phyloP scores from a whole-genome alignment of 192 early-diverging fungal species.

The Gonapodya sp. region DNA sequence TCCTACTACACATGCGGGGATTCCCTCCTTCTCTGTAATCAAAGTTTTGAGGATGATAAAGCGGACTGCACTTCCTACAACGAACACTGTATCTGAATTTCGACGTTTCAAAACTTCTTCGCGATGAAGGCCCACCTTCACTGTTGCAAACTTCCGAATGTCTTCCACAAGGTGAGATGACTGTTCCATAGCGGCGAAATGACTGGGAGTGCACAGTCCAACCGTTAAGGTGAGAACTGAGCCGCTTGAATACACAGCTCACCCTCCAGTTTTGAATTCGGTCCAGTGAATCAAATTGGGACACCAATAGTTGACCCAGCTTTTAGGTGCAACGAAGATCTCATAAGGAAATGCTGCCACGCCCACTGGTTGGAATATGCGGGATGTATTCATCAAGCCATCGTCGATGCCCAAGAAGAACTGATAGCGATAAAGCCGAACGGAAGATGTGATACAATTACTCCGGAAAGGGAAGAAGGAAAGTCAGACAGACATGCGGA shows the following conservation, averaged over 20 bases:
- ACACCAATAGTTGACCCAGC: conserved; percentile 20
- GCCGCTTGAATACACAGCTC: not conserved
- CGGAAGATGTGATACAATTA: conserved; percentile 45
- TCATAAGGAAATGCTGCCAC: conserved; percentile 40
- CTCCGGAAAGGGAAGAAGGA: conserved; percentile 19
- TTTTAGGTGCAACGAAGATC: conserved; percentile 31
- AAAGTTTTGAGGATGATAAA: too few relatives aligned
- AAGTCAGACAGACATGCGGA: not conserved
- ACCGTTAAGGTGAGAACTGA: conserved; percentile 2
- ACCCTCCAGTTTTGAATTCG: not conserved
- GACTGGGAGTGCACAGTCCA: conserved; percentile 37
- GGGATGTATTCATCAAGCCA: not conserved
- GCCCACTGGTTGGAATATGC: conserved; percentile 22
- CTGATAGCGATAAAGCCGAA: conserved; percentile 53
- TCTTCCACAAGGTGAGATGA: conserved; percentile 42
- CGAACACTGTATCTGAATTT: too few relatives aligned
- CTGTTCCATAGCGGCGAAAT: conserved; percentile 54
- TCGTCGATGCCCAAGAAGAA: not conserved
- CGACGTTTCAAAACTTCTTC: too few relatives aligned
- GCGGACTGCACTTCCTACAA: too few relatives aligned
- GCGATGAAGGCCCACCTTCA: not conserved
- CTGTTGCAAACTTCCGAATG: conserved; percentile 22
- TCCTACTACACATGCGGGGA: too few relatives aligned
- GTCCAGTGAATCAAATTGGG: conserved; percentile 1
- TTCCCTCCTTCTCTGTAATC: too few relatives aligned